Evolutionary conservation across 2,329 filamentous ascomycete species (phyloP), one percentile per base, ranked within the genome.

Genomic region (Botrytis squamosa): DNA sequence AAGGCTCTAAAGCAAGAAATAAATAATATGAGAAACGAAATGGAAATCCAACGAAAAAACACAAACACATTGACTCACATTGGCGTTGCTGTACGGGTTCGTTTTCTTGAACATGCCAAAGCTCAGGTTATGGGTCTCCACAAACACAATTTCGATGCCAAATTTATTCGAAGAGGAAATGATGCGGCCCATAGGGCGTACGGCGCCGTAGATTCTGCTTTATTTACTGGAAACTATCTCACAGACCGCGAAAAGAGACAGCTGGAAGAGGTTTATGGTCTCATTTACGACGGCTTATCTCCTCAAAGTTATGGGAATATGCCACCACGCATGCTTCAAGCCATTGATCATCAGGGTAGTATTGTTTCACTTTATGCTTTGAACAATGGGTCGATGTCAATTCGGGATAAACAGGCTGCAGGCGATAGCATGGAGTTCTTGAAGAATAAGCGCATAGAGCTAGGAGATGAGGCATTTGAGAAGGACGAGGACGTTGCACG

Each of bases 21-120:
- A 6, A 29, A 46, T 5, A 12, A 22, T 36, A 14, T 46, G 9
- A 46, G 8, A 29, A 46, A 2, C 18, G 40, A 44, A 33, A 65
- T 65, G 63, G 63, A 65, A 20, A 33, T 16, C 1, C 18, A 46
- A 7, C 14, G 1, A 14, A 42, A 46, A 12, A 65, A 46, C 4
- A 65, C 38, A 20, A 65, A 16, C 18, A 36, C 1, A 33, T 36
- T 65, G 38, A 42, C 63, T 12, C 42, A 10, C 4, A 68, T 68
- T 55, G 46, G 66, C 10, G 36, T 33, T n/a, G 44, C 46, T 20
- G n/a, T 68, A 10, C 44, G 46, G 8, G 36, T 68, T 29, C 66
- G 66, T 20, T 68, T n/a, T 55, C 66, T 68, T 55, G 66, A 68
- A 22, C 33, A 49, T 20, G 66, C 46, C 8, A 68, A 68, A 55